Percentiles rank a stretch among this genome's conserved stretches.
Conservation (phyloP, 352 stramenopile genomes). For the Pythium phragmitis region DNA sequence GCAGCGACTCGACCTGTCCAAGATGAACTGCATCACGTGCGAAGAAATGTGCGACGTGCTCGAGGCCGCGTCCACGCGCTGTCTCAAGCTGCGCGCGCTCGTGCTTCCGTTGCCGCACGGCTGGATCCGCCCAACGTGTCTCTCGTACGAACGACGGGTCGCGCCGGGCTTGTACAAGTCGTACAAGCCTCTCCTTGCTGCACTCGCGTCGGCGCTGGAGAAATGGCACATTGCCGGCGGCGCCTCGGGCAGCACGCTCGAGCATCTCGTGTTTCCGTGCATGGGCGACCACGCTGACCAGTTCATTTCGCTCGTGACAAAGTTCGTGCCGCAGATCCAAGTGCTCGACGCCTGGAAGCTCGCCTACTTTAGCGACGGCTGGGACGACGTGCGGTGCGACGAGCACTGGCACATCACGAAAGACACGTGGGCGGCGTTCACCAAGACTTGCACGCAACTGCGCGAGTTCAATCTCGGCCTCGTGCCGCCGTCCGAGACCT, state of each 20-base stretch:
- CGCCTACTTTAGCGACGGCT: constrained; percentile 49
- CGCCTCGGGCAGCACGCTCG: constrained; percentile 26
- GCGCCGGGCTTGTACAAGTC: constrained; percentile 21
- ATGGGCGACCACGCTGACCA: constrained; percentile 36
- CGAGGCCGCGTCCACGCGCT: constrained; percentile 35
- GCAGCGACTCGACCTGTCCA: constrained; percentile 46
- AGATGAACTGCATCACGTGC: constrained; percentile 53
- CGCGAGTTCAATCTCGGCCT: constrained; percentile 62
- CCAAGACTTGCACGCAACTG: constrained; percentile 34
- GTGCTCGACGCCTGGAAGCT: constrained; percentile 59
- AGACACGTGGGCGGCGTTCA: constrained; percentile 45
- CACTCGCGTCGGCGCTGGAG: constrained; percentile 38
- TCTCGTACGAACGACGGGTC: constrained; percentile 30
- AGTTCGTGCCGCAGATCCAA: constrained; percentile 51
- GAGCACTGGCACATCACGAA: constrained; percentile 51
- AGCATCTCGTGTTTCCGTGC: constrained; percentile 44
- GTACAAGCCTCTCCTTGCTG: constrained; percentile 30
- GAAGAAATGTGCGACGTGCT: constrained; percentile 38
- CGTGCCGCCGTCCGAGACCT: constrained; percentile 48
- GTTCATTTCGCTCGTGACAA: constrained; percentile 39
- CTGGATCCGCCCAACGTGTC: constrained; percentile 28
- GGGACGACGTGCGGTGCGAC: constrained; percentile 43
- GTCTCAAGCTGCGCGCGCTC: constrained; percentile 46
- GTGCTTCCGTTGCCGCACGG: constrained; percentile 41
- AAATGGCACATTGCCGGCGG: constrained; percentile 38